A percentile compares a stretch with the other conserved stretches of the same genome.
Conservation (phyloP, 108 stramenopile species). For the Licmophora abbreviata region DNA sequence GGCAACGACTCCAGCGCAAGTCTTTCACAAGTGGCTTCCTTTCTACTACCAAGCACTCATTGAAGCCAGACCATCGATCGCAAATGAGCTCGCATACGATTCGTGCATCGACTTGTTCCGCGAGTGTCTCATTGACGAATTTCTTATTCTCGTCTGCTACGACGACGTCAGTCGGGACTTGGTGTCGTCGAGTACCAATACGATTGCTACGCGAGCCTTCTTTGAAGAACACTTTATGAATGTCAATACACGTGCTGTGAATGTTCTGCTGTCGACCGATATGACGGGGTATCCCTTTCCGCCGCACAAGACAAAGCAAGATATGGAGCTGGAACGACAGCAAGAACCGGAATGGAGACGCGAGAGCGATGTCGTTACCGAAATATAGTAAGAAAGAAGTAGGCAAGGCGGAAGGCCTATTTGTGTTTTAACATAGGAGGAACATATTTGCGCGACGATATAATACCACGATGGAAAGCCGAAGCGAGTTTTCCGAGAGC, state of each 20-base stretch:
- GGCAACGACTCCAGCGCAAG: background rate
- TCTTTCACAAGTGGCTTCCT: background rate
- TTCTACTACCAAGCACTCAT: background rate
- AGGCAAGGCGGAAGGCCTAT: no score
- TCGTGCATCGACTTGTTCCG: constrained; percentile 14
- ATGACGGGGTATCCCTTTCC: background rate
- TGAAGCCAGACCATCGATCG: background rate
- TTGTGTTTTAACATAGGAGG: no score
- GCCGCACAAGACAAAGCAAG: background rate
- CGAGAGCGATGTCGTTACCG: no score
- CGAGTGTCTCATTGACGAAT: constrained; percentile 16
- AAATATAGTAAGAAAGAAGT: no score
- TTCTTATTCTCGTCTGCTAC: constrained; percentile 17
- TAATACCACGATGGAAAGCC: no score
- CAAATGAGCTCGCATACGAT: constrained; percentile 13
- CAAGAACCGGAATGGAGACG: no score
- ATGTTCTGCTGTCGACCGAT: background rate
- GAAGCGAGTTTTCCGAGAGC: no score
- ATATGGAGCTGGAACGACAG: no score
- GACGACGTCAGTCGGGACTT: constrained; percentile 10
- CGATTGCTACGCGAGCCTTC: background rate
- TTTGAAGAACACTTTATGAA: background rate
- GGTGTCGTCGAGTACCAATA: background rate
- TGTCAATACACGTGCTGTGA: background rate
- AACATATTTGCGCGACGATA: no score